These are phyloP conservation scores for Casaregolazyma suthepensis DNA, from an alignment of 1,139 yeast genomes.

Conservation along the genomic window DNA sequence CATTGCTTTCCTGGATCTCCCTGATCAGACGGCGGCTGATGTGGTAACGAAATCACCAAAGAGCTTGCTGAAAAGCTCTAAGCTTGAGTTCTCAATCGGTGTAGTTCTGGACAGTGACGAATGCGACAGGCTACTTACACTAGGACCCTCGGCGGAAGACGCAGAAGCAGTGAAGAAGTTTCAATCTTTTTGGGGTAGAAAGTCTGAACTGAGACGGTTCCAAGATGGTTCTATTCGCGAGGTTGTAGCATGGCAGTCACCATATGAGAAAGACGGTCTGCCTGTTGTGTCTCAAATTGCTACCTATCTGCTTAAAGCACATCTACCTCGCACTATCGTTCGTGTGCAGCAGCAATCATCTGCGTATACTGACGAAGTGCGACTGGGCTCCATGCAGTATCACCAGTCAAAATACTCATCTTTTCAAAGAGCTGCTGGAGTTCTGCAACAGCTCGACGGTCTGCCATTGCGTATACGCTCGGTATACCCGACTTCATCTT, in stretches of 20 bases:
- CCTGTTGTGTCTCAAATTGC: slow-evolving; percentile 65
- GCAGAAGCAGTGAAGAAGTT: slow-evolving; percentile 57
- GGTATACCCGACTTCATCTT: slow-evolving; percentile 60
- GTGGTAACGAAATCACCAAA: slow-evolving; percentile 41
- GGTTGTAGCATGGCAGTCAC: slow-evolving; percentile 74
- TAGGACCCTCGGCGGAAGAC: slow-evolving; percentile 67
- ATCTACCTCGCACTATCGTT: slow-evolving; percentile 36
- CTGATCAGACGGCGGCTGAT: slow-evolving; percentile 5
- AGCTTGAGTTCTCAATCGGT: slow-evolving; percentile 43
- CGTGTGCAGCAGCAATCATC: slow-evolving; percentile 12
- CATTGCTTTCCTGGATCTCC: slow-evolving; percentile 33
- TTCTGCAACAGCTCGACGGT: slow-evolving; percentile 43
- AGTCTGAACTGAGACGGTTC: slow-evolving; percentile 81
- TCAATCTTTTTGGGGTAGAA: slow-evolving; percentile 83
- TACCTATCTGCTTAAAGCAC: slow-evolving; percentile 56
- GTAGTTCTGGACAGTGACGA: slow-evolving; percentile 65
- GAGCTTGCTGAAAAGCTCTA: slow-evolving; percentile 7
- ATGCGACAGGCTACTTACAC: slow-evolving; percentile 73
- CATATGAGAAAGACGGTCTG: slow-evolving; percentile 37
- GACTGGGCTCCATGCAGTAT: slow-evolving; percentile 6
- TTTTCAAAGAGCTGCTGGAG: slow-evolving; percentile 59
- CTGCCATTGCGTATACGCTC: slow-evolving; percentile 71
- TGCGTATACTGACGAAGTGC: slow-evolving; percentile 7
- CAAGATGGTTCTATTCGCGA: slow-evolving; percentile 80
- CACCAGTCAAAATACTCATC: slow-evolving; percentile 56